Base-by-base conservation (phyloP, 345 rosid species). In the Corchorus capsularis region DNA sequence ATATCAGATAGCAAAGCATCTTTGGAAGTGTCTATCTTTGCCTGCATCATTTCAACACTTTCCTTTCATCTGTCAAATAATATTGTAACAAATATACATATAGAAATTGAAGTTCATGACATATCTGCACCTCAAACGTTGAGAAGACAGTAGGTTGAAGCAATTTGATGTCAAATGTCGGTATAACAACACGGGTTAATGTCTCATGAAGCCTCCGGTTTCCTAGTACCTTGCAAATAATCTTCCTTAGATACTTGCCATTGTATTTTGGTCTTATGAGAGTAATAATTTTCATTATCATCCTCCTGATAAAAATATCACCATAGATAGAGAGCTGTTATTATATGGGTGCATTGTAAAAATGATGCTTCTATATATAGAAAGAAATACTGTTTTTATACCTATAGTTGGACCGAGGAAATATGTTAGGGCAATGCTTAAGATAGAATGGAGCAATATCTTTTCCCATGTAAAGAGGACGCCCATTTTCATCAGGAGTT, bases 141-240 rank as follows among this genome's bases (percentile, higher is more conserved):
- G 87, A 80, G 73, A 89, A 89, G 45, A 89, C 74, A 16, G 79
- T 79, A 0, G 91, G 91, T 72, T 89, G 87, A 37, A 89, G 86
- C 32, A 37, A 41, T 63, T 85, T 80, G 84, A 89, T 82, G 80
- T 86, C 87, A 73, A 87, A 87, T 4, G 91, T 79, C 2, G 91
- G 90, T 41, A 89, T 87, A 4, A 89, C 82, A n/a, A 85, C 81
- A 15, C 81, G 72, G n/a, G 91, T 79, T 53, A 87, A 73, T 10
- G 91, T 75, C 53, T 85, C 57, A 6, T 73, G 79, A 55, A 87
- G 15, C 17, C 77, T 69, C 10, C 41, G 56, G 2, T 81, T 71
- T 17, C 91, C 87, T 11, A 89, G 79, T 60, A 63, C 81, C 14
- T 80, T 86, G 77, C 77, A 76, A 0, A 81, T 53, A 5, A 83